Conservation (phyloP, 768 basidiomycete genomes). For the Lentinula edodes region DNA sequence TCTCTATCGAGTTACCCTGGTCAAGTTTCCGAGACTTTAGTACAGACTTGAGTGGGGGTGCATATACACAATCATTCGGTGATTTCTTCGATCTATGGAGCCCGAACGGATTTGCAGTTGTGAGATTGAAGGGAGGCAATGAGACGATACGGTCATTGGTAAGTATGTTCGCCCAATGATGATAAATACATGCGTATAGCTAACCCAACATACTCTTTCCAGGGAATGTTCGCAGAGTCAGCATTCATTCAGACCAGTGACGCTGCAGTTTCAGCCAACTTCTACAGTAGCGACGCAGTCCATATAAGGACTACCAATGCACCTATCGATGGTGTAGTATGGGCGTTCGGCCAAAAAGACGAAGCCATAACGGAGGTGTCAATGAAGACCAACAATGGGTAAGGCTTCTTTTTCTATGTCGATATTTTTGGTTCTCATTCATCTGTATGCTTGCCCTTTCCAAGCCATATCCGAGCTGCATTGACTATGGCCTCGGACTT, state of each 20-base stretch:
- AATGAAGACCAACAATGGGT: background rate
- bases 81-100: background rate
- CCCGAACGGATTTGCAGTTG: background rate
- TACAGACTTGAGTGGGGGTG: slow-evolving; percentile 2
- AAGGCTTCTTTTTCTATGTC: background rate
- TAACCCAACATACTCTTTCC: background rate
- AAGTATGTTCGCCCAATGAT: background rate
- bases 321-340: background rate
- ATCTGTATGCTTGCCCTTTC: background rate
- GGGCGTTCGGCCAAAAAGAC: background rate
- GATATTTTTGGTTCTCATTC: background rate
- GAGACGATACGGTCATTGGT: background rate
- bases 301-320: background rate
- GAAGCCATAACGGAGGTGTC: background rate
- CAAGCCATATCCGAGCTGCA: background rate
- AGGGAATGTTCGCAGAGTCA: background rate
- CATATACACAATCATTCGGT: background rate
- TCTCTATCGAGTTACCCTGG: background rate
- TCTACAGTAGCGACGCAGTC: background rate
- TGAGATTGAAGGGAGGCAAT: background rate
- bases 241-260: background rate
- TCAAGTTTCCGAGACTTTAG: background rate
- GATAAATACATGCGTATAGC: too few species aligned
- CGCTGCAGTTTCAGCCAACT: background rate
- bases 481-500: background rate